These are phyloP conservation scores for Amaranthus tricolor DNA, from an alignment of 179 eudicot genomes.

Conservation along the genomic window DNA sequence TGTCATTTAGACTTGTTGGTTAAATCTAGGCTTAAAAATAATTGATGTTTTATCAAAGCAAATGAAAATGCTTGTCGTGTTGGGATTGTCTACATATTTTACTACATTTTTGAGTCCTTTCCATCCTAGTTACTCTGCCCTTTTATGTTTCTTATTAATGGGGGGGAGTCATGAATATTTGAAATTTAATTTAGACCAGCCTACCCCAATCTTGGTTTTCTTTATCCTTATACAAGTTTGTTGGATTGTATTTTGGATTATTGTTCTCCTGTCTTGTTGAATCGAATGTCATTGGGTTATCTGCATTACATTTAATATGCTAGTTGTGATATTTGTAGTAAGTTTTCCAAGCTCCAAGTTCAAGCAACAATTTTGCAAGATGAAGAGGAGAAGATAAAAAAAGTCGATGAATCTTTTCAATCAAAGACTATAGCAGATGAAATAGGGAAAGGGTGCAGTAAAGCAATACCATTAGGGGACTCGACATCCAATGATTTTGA, in stretches of 20 bases:
- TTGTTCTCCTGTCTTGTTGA: neutral
- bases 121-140: neutral
- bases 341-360: slow-evolving; percentile 35
- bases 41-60: no score
- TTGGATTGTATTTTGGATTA: neutral
- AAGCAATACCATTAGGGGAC: slow-evolving; percentile 31
- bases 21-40: no score
- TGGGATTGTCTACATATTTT: no score
- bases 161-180: neutral
- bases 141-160: neutral
- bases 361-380: slow-evolving; percentile 73
- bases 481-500: slow-evolving; percentile 39
- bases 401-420: slow-evolving; percentile 64
- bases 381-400: slow-evolving; percentile 60
- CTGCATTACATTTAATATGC: neutral
- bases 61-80: no score
- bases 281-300: neutral
- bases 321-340: slow-evolving; percentile 31
- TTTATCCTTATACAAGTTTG: neutral
- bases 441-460: slow-evolving; percentile 29
- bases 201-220: neutral
- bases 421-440: slow-evolving; percentile 35
- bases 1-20: no score
- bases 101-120: neutral
- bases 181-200: neutral